Evolutionary conservation across 2,329 filamentous ascomycete genomes (phyloP).

Genomic region (Trichoderma koningiopsis): DNA sequence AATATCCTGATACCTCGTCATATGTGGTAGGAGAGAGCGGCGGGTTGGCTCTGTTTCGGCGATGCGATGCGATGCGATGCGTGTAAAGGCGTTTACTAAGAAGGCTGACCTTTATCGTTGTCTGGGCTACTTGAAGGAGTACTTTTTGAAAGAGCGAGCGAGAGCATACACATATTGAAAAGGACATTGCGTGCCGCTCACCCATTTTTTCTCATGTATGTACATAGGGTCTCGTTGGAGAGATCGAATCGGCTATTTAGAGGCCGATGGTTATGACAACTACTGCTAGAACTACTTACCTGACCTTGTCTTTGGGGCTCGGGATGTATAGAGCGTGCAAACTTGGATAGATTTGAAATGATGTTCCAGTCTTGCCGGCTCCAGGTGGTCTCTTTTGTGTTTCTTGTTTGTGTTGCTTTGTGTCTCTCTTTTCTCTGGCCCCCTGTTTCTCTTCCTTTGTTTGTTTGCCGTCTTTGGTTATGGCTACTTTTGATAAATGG

Average conservation of each 20-base stretch:
- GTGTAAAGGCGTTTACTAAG: conserved; percentile 22
- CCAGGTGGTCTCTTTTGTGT: not conserved
- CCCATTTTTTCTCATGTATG: conserved; percentile 19
- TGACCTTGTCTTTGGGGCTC: not conserved
- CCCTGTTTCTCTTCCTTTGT: not conserved
- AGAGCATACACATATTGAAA: not conserved
- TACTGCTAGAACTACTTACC: conserved; percentile 1
- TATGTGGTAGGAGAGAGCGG: conserved; percentile 6
- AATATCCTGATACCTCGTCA: not conserved
- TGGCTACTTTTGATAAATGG: not conserved
- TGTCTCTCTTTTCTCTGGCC: not conserved
- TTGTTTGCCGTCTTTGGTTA: not conserved
- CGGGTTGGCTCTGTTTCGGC: conserved; percentile 10
- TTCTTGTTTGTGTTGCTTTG: not conserved
- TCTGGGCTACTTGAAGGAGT: conserved; percentile 18
- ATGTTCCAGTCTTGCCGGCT: conserved; percentile 6
- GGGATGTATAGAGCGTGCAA: conserved; percentile 6
- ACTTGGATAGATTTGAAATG: conserved; percentile 10
- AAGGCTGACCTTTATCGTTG: conserved; percentile 20
- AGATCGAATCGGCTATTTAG: conserved; percentile 17
- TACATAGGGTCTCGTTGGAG: conserved; percentile 22
- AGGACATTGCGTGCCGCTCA: not conserved
- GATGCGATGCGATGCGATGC: conserved; percentile 17
- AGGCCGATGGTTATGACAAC: conserved; percentile 21
- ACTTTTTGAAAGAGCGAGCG: conserved; percentile 19